A percentile compares a stretch with the other conserved stretches of the same genome.
These are phyloP conservation scores for Neurospora hispaniola DNA, from an alignment of 495 filamentous ascomycete species.

Conservation along the genomic window DNA sequence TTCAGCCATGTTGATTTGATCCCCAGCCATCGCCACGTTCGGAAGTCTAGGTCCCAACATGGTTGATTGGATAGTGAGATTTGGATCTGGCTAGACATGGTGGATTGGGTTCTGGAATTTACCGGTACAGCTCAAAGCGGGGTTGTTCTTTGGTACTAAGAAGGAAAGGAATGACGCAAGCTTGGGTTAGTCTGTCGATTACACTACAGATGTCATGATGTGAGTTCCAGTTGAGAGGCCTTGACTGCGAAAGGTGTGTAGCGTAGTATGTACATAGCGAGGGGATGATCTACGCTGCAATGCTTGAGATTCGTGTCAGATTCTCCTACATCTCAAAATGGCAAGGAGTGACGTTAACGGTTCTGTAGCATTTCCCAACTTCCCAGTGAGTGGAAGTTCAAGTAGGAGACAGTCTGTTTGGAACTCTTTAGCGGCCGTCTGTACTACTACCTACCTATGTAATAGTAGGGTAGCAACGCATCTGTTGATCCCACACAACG, in stretches of 20 bases:
- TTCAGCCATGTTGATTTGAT: neutral
- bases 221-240: neutral
- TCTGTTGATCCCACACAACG: neutral
- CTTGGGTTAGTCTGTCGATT: neutral
- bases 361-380: neutral
- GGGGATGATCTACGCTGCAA: neutral
- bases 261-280: neutral
- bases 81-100: neutral
- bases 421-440: too few species aligned
- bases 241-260: neutral
- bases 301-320: neutral
- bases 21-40: neutral
- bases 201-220: neutral
- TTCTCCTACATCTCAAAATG: neutral
- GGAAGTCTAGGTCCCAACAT: neutral
- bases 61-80: neutral
- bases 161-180: neutral
- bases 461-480: neutral
- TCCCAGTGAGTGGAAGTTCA: neutral
- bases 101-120: neutral
- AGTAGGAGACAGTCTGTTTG: too few species aligned
- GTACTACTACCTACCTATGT: too few species aligned
- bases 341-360: neutral
- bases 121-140: neutral
- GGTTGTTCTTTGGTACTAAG: rapidly evolving